Conservation (phyloP, 371 early-diverging fungal genomes). For the Apophysomyces ossiformis region DNA sequence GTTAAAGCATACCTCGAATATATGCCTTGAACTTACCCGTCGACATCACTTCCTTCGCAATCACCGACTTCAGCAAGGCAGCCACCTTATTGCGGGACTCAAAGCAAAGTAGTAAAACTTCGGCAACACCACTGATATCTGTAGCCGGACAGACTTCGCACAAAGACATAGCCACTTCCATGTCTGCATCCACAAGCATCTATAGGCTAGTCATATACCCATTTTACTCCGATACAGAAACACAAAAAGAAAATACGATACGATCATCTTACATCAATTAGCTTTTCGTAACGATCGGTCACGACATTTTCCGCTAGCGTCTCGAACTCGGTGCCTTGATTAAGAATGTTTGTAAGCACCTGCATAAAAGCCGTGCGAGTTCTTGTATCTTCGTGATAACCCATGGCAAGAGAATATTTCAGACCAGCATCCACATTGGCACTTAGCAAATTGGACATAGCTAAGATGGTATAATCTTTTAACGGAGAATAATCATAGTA, state of each 20-base stretch:
- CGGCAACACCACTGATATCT: slow-evolving; percentile 85
- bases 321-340: slow-evolving; percentile 86
- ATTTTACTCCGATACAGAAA: background rate
- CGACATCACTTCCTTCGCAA: slow-evolving; percentile 78
- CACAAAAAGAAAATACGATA: background rate
- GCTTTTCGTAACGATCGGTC: slow-evolving; percentile 74
- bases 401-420: slow-evolving; percentile 85
- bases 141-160: slow-evolving; percentile 85
- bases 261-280: slow-evolving; percentile 64
- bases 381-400: slow-evolving; percentile 90
- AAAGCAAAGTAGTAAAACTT: slow-evolving; percentile 77
- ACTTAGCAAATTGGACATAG: slow-evolving; percentile 85
- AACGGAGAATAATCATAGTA: slow-evolving; percentile 65
- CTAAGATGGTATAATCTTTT: slow-evolving; percentile 84
- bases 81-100: slow-evolving; percentile 73
- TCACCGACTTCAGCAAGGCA: slow-evolving; percentile 74
- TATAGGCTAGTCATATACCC: slow-evolving; percentile 14
- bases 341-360: slow-evolving; percentile 87
- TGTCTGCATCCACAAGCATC: slow-evolving; percentile 67
- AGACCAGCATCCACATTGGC: slow-evolving; percentile 92
- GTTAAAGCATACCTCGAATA: background rate
- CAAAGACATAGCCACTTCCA: slow-evolving; percentile 80
- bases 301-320: slow-evolving; percentile 77
- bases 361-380: slow-evolving; percentile 90
- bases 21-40: slow-evolving; percentile 53